These are phyloP conservation scores for Chaetomium cochliodes DNA, from an alignment of 495 filamentous ascomycete species.

Conservation along the genomic window DNA sequence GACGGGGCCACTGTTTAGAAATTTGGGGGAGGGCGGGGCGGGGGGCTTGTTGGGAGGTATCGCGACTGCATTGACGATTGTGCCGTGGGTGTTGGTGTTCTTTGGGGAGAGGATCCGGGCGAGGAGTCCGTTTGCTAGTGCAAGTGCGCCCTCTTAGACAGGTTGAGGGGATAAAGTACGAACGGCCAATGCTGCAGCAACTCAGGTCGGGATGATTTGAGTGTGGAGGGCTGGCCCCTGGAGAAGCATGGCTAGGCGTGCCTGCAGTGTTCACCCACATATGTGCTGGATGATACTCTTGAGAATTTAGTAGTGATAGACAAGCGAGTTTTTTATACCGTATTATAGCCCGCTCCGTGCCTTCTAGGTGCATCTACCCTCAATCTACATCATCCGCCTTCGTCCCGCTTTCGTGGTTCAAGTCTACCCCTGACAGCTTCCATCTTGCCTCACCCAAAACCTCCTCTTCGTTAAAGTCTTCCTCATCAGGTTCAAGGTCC, in stretches of 20 bases:
- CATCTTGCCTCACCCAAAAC: conserved; percentile 30
- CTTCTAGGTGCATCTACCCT: neutral
- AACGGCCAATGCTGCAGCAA: conserved; percentile 15
- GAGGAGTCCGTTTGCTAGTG: conserved; percentile 69
- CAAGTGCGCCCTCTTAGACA: neutral
- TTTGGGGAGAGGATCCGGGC: conserved; percentile 77
- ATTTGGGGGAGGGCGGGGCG: conserved; percentile 69
- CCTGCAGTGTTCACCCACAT: neutral
- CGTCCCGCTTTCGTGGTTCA: conserved; percentile 12
- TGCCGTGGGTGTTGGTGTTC: conserved; percentile 83
- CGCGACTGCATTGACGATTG: conserved; percentile 65
- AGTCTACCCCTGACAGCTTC: conserved; percentile 21
- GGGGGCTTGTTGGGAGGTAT: conserved; percentile 76
- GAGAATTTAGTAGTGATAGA: neutral
- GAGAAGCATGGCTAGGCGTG: neutral
- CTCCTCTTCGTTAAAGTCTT: conserved; percentile 30
- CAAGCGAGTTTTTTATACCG: neutral
- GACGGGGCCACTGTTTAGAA: conserved; percentile 66
- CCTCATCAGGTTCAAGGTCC: conserved; percentile 18
- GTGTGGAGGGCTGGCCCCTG: neutral
- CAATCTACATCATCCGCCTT: conserved; percentile 37
- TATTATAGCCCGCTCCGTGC: neutral
- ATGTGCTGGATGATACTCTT: neutral
- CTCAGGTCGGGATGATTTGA: neutral
- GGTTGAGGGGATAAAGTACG: neutral